Percentiles rank a stretch among this genome's conserved stretches.
Evolutionary conservation across 2,329 filamentous ascomycete genomes (phyloP).

Genomic region (Teratosphaeria epicoccoides): DNA sequence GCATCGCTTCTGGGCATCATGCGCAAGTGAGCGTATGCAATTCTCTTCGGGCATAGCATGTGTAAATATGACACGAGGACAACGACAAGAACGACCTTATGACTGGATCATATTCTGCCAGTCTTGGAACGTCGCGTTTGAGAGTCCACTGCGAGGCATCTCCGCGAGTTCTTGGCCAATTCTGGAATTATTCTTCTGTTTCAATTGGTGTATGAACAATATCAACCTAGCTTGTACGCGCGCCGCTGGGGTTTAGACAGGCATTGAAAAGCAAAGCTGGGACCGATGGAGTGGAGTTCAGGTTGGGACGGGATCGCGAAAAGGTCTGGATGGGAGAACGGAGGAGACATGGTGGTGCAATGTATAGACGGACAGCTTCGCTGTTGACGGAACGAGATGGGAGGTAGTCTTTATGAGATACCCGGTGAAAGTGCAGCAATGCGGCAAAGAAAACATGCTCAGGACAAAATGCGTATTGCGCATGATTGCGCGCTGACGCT

Average conservation of each 20-base stretch:
- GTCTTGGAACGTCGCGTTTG: not conserved
- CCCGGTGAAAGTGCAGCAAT: not conserved
- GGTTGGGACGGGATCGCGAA: not conserved
- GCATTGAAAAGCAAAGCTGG: not conserved
- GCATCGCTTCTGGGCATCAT: slow-evolving; percentile 13
- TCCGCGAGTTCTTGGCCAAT: not conserved
- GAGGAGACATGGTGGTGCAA: not conserved
- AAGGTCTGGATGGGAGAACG: not conserved
- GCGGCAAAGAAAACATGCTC: not conserved
- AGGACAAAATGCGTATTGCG: not conserved
- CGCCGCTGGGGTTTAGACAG: too few species aligned
- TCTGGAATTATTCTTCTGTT: not conserved
- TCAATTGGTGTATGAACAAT: not conserved
- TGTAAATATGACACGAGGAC: not conserved
- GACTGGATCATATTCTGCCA: not conserved
- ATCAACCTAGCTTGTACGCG: too few species aligned
- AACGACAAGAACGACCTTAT: not conserved
- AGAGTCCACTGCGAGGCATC: not conserved
- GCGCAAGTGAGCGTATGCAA: not conserved
- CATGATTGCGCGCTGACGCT: not conserved
- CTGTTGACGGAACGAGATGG: not conserved
- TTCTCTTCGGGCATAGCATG: not conserved
- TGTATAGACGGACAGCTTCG: not conserved
- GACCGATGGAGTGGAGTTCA: not conserved
- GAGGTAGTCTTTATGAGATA: slow-evolving; percentile 1